phyloP scores from a whole-genome alignment of 2,329 filamentous ascomycete genomes.

The Xylaria polymorpha region DNA sequence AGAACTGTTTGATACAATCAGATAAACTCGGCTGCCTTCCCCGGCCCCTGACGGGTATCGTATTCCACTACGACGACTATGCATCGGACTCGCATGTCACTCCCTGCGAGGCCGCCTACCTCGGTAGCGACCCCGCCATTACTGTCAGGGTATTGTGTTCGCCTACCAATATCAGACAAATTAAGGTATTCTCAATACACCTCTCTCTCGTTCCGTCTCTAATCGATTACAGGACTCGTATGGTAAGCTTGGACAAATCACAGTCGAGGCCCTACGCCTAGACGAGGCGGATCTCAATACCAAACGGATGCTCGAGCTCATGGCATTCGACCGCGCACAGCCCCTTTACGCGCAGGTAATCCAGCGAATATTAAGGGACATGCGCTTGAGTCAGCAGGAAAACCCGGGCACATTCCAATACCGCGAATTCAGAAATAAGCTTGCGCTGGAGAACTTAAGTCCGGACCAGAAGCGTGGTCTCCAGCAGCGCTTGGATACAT shows the following conservation, averaged over 20 bases:
- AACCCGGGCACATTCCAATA: constrained; percentile 60
- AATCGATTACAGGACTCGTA: constrained; percentile 54
- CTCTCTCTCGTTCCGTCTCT: background rate
- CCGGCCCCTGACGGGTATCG: constrained; percentile 67
- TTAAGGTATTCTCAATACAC: constrained; percentile 48
- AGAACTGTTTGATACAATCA: constrained; percentile 66
- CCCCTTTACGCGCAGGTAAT: constrained; percentile 71
- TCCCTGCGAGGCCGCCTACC: constrained; percentile 70
- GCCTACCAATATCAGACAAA: constrained; percentile 61
- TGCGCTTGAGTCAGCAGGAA: constrained; percentile 61
- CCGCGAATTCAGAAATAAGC: constrained; percentile 55
- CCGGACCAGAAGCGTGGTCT: constrained; percentile 66
- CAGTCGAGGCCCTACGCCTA: constrained; percentile 63
- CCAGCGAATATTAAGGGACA: constrained; percentile 65
- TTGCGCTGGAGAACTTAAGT: constrained; percentile 56
- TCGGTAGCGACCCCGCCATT: constrained; percentile 58
- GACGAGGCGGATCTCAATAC: constrained; percentile 66
- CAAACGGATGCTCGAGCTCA: constrained; percentile 68
- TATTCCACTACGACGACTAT: constrained; percentile 74
- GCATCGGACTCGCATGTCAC: constrained; percentile 59
- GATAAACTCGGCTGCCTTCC: constrained; percentile 51
- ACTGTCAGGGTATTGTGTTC: constrained; percentile 66
- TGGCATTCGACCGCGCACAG: constrained; percentile 62
- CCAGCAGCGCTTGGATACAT: constrained; percentile 67
- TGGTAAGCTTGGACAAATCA: constrained; percentile 55